Base-by-base conservation (phyloP, 2,329 filamentous ascomycete genomes). In the Sarocladium brachiariae region DNA sequence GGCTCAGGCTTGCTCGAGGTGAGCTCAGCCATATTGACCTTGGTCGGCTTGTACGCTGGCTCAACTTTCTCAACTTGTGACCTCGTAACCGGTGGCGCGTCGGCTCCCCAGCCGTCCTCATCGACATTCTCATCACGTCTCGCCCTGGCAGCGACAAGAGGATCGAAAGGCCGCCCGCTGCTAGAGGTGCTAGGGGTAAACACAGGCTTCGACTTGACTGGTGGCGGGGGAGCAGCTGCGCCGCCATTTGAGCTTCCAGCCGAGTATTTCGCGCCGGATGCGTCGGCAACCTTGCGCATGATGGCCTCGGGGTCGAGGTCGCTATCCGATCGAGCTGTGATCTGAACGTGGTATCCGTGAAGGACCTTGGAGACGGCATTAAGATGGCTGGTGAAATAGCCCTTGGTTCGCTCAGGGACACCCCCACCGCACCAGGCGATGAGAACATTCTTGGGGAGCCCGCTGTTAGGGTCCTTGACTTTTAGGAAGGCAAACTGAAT, bases 361-460 rank as follows among this genome's bases (percentile, higher is more conserved):
- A 99, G 80, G 58, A 96, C 78, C 70, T 96, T 96, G 55, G 90
- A 84, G 33, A 97, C 90, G 45, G 89, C 86, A 54, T 87, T 84
- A 45, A 93, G 75, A 70, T 99, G 92, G 71, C 90, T 96, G 58
- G 89, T 96, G 66, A 99, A 99, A 71, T 97, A 97, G 57, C 93
- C 93, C 72, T 97, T 99, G 54, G 92, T 97, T 61, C 92, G 80
- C 71, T 99, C 93, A n/a, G 93, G 93, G 14, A 99, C 93, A 59
- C 93, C 93, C 64, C 95, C 92, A 58, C 93, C 93, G 67, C 93
- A 99, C 87, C 93, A 99, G 58, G 87, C 91, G 65, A 99, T 89
- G 58, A 99, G 78, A 53, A 95, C 89, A 65, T 84, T 87, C 75
- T 99, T 99, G 47, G 92, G 90, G 14, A 99, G 80, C 19, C 73